These are phyloP conservation scores for Didymella keratinophila DNA, from an alignment of 2,329 filamentous ascomycete species.

Conservation along the genomic window DNA sequence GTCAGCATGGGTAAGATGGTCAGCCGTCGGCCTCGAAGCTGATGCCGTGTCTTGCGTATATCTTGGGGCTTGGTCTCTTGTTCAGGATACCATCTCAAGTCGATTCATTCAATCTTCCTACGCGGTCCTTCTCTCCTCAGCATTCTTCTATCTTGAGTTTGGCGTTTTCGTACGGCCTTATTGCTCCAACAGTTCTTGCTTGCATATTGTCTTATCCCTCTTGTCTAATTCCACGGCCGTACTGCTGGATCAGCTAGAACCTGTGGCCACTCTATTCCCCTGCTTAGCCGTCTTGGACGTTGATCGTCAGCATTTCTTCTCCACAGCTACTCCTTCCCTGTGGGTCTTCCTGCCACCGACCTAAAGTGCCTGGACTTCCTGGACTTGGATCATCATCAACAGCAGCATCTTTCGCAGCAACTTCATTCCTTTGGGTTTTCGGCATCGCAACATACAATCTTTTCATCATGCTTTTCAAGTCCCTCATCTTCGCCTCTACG, in stretches of 20 bases:
- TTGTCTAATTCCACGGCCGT: conserved; percentile 24
- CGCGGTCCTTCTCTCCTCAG: conserved; percentile 25
- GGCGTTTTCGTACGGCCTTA: conserved; percentile 16
- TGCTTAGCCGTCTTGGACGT: conserved; percentile 20
- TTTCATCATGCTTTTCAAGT: conserved; percentile 44
- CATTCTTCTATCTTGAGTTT: conserved; percentile 19
- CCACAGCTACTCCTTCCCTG: conserved; percentile 7
- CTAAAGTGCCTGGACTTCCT: conserved; percentile 10
- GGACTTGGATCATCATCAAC: conserved; percentile 3
- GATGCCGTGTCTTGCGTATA: conserved; percentile 19
- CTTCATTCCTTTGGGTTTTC: not conserved
- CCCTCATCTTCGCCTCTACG: conserved; percentile 43
- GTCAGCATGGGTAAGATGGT: conserved; percentile 14
- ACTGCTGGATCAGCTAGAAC: conserved; percentile 24
- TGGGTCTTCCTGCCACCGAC: conserved; percentile 10
- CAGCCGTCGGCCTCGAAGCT: conserved; percentile 12
- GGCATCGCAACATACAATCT: conserved; percentile 2
- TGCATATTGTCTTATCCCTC: conserved; percentile 17
- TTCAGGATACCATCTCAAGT: conserved; percentile 9
- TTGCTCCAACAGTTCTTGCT: conserved; percentile 10
- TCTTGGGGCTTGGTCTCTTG: conserved; percentile 23
- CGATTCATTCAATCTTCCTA: conserved; percentile 8
- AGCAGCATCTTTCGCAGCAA: conserved; percentile 4
- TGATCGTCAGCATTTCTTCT: conserved; percentile 23
- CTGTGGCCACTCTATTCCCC: conserved; percentile 18